phyloP scores from a whole-genome alignment of 164 flowering plant species.

The Piper betle region DNA sequence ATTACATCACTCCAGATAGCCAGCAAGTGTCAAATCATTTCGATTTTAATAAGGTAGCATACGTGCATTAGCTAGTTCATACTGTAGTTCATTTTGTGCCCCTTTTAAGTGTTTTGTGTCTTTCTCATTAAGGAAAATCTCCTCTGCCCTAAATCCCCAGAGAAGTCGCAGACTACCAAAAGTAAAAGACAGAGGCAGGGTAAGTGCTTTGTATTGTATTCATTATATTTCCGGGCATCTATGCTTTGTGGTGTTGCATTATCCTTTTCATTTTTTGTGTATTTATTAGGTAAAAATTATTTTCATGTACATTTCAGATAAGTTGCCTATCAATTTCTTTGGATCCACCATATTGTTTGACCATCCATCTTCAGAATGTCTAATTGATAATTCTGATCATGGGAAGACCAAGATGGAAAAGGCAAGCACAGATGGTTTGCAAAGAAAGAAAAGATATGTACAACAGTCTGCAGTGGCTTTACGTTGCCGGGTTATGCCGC shows the following conservation, averaged over 20 bases:
- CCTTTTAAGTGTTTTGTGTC: not conserved
- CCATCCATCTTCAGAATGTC: constrained; percentile 25
- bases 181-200: constrained; percentile 47
- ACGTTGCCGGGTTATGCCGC: constrained; percentile 85
- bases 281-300: not conserved
- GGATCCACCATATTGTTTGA: constrained; percentile 19
- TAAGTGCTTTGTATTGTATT: constrained; percentile 10
- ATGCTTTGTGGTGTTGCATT: not conserved
- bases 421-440: constrained; percentile 11
- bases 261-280: not conserved
- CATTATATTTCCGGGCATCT: not conserved
- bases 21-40: constrained; percentile 26
- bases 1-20: constrained; percentile 83
- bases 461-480: constrained; percentile 86
- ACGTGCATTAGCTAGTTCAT: not conserved
- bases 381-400: constrained; percentile 18
- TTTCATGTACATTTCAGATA: constrained; percentile 16
- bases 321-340: constrained; percentile 13
- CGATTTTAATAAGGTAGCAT: constrained; percentile 50
- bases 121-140: constrained; percentile 38
- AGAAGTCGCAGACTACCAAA: constrained; percentile 40
- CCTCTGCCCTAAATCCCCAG: constrained; percentile 76
- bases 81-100: too few relatives aligned
- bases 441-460: constrained; percentile 41
- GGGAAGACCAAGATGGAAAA: constrained; percentile 26